Evolutionary conservation across 176 grass and related monocot species (phyloP).

Genomic region (Triticum urartu): DNA sequence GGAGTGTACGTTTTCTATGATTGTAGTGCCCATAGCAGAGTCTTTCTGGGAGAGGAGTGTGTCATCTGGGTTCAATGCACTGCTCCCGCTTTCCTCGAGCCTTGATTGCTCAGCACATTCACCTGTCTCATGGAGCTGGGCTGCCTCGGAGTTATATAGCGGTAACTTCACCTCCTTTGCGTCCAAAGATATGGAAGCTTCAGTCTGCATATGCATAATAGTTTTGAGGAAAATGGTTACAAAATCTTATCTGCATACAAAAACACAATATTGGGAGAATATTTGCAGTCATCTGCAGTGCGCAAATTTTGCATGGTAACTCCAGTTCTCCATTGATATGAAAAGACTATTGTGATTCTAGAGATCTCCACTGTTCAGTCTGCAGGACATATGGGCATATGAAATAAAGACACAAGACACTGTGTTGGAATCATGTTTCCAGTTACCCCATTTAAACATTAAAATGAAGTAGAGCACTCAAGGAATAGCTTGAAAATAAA

Average conservation of each 20-base stretch:
- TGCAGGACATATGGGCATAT: slow-evolving; percentile 19
- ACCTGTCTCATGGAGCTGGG: neutral
- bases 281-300: neutral
- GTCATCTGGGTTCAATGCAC: neutral
- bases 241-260: slow-evolving; percentile 11
- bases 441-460: neutral
- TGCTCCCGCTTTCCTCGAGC: neutral
- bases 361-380: slow-evolving; percentile 1
- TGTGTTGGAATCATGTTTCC: neutral
- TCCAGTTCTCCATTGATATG: slow-evolving; percentile 14
- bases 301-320: slow-evolving; percentile 11
- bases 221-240: slow-evolving; percentile 6
- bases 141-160: neutral
- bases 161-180: slow-evolving; percentile 32
- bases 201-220: slow-evolving; percentile 30
- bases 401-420: neutral
- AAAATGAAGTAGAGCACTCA: neutral
- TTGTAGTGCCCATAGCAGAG: slow-evolving; percentile 9
- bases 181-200: slow-evolving; percentile 29
- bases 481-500: neutral
- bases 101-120: slow-evolving; percentile 15
- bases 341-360: slow-evolving; percentile 2
- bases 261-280: slow-evolving; percentile 18
- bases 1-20: slow-evolving; percentile 18
- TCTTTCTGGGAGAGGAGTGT: neutral